phyloP scores from a whole-genome alignment of 225 moss, liverwort and hornwort species.

The Rhytidiadelphus loreus region DNA sequence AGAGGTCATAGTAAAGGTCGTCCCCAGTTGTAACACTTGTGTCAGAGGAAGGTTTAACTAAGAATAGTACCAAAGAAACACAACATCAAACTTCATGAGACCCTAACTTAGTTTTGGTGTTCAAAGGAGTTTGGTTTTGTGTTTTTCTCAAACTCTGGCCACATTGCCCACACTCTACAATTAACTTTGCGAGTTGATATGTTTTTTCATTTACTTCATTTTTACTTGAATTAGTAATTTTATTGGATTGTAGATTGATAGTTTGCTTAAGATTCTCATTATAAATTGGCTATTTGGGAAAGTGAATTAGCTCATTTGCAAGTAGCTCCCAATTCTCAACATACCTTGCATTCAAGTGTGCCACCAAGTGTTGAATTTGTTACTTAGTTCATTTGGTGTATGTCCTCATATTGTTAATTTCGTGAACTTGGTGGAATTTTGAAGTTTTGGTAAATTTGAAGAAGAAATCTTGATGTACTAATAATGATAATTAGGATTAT shows the following conservation, averaged over 20 bases:
- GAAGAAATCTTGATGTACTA: neutral
- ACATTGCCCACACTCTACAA: no score
- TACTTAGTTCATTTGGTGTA: neutral
- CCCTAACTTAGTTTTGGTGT: no score
- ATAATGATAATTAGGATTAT: neutral
- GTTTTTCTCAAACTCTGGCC: no score
- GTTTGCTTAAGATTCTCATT: neutral
- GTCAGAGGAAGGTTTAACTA: no score
- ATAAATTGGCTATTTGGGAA: neutral
- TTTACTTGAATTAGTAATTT: neutral
- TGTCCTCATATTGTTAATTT: neutral
- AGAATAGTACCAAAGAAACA: no score
- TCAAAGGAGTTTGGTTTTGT: no score
- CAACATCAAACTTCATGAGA: no score
- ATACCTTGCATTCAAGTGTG: neutral
- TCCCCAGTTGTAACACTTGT: no score
- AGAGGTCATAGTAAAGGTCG: no score
- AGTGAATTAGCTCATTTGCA: neutral
- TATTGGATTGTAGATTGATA: neutral
- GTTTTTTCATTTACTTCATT: neutral
- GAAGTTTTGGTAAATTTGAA: neutral
- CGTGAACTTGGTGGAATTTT: neutral
- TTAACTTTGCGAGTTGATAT: neutral
- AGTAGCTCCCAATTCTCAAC: accelerated
- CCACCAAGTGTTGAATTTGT: neutral